These are phyloP conservation scores for Phyllosticta ampelicida DNA, from an alignment of 2,329 filamentous ascomycete genomes.

Conservation along the genomic window DNA sequence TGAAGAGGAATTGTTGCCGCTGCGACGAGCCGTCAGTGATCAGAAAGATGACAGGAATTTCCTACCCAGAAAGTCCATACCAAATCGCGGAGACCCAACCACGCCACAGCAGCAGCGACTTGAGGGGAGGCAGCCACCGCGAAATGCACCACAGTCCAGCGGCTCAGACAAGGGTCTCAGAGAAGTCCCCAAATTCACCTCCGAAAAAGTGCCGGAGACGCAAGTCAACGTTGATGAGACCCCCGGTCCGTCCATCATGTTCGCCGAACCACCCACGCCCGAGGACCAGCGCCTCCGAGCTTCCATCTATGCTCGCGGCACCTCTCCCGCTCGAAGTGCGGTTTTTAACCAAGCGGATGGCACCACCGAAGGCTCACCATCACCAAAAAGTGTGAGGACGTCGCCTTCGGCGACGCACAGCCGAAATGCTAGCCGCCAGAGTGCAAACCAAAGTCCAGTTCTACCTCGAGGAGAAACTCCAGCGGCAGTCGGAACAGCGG, in stretches of 20 bases:
- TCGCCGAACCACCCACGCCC: constrained; percentile 36
- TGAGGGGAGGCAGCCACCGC: neutral
- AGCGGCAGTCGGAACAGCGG: neutral
- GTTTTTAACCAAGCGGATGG: neutral
- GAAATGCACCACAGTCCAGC: neutral
- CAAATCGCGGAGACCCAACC: neutral
- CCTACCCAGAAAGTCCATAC: neutral
- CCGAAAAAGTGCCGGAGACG: constrained; percentile 60
- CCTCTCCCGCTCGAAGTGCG: neutral
- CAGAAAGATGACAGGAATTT: neutral
- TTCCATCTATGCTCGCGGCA: constrained; percentile 8
- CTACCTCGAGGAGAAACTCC: constrained; percentile 49
- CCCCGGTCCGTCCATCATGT: constrained; percentile 63
- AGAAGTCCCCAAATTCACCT: constrained; percentile 55
- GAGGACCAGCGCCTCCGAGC: constrained; percentile 5
- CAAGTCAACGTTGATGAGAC: constrained; percentile 54
- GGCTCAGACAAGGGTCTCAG: neutral
- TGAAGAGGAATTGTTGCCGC: neutral
- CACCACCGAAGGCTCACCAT: neutral
- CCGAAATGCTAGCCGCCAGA: neutral
- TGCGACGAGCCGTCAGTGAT: neutral
- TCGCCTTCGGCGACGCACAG: neutral
- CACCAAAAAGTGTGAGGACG: neutral
- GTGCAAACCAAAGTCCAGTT: constrained; percentile 29
- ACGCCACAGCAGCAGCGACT: neutral